Conservation (phyloP, 2,329 filamentous ascomycete genomes). For the Cladosporium phlei region DNA sequence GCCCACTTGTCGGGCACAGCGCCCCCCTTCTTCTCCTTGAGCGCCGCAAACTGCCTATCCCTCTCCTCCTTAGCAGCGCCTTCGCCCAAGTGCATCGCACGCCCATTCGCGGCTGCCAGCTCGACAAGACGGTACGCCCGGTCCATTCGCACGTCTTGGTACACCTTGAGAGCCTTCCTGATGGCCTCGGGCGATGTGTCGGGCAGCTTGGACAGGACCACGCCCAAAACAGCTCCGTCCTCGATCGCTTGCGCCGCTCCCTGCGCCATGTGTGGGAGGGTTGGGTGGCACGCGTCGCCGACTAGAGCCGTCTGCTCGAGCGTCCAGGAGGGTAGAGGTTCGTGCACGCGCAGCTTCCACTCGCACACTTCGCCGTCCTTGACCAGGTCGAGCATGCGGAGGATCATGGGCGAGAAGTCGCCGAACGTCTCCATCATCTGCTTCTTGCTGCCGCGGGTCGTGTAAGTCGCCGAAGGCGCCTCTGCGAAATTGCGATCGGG, state of each 20-base stretch:
- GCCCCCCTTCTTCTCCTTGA: slow-evolving; percentile 36
- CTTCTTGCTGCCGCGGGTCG: slow-evolving; percentile 56
- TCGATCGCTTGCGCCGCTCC: slow-evolving; percentile 63
- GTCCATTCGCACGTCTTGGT: slow-evolving; percentile 53
- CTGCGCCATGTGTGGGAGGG: slow-evolving; percentile 59
- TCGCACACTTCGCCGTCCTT: slow-evolving; percentile 63
- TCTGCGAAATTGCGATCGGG: slow-evolving; percentile 57
- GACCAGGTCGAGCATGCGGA: slow-evolving; percentile 56
- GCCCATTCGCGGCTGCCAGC: slow-evolving; percentile 51
- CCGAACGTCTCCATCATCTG: slow-evolving; percentile 57
- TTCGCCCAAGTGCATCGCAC: slow-evolving; percentile 53
- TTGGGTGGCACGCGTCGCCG: slow-evolving; percentile 60
- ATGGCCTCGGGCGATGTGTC: slow-evolving; percentile 44
- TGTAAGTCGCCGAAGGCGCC: slow-evolving; percentile 57
- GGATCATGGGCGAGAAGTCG: slow-evolving; percentile 59
- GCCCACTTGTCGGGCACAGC: slow-evolving; percentile 50
- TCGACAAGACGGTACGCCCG: slow-evolving; percentile 55
- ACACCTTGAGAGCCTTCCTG: slow-evolving; percentile 51
- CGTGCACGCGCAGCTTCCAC: slow-evolving; percentile 61
- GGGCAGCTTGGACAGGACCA: slow-evolving; percentile 47
- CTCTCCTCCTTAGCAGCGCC: slow-evolving; percentile 56
- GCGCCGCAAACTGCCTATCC: slow-evolving; percentile 50
- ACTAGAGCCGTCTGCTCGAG: slow-evolving; percentile 50
- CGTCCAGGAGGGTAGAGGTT: slow-evolving; percentile 59
- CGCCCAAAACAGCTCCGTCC: slow-evolving; percentile 55